phyloP scores from a whole-genome alignment of 2,329 filamentous ascomycete species.

The Botrytis fragariae region DNA sequence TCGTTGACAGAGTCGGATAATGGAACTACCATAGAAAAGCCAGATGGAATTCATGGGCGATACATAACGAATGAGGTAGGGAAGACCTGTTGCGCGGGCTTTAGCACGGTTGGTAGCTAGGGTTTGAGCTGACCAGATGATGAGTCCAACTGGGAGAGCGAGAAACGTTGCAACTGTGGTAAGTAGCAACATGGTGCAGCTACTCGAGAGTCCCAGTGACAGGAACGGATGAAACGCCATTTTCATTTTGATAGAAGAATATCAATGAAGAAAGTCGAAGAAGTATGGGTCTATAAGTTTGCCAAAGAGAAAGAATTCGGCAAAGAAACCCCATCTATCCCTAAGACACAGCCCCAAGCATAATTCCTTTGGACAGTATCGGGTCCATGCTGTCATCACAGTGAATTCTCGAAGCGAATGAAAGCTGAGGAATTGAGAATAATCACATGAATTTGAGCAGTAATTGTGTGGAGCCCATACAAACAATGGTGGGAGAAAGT shows the following conservation, averaged over 20 bases:
- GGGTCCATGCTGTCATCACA: not conserved
- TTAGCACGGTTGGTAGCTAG: not conserved
- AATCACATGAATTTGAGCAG: not conserved
- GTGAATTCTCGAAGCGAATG: not conserved
- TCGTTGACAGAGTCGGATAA: not conserved
- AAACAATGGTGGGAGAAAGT: not conserved
- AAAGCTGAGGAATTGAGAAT: not conserved
- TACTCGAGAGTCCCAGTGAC: not conserved
- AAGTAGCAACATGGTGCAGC: not conserved
- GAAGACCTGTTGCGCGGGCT: not conserved
- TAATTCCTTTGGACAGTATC: not conserved
- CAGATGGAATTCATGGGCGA: conserved; percentile 7
- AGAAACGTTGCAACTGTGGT: not conserved
- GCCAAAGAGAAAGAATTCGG: not conserved
- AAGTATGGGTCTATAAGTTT: not conserved
- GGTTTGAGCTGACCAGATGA: not conserved
- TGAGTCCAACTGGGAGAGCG: not conserved
- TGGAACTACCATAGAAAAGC: conserved; percentile 13
- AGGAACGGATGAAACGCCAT: not conserved
- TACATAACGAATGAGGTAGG: not conserved
- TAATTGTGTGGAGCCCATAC: not conserved
- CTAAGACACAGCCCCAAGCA: not conserved
- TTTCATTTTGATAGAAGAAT: not conserved
- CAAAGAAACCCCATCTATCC: not conserved
- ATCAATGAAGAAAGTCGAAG: not conserved